Conservation (phyloP, 169 alveolate genomes). For the Eimeria praecox region DNA sequence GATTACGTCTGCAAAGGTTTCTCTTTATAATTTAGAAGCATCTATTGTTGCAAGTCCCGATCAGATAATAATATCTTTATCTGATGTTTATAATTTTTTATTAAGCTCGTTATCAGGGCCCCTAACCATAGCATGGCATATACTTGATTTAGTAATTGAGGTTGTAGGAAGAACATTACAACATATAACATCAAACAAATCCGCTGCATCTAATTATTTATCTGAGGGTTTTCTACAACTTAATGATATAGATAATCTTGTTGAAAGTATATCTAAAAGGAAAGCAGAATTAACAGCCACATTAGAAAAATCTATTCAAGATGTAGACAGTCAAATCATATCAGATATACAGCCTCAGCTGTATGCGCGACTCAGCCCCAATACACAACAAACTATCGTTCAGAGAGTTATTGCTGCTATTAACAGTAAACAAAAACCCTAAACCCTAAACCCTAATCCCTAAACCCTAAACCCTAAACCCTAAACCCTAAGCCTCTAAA, state of each 20-base stretch:
- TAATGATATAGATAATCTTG: neutral
- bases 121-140: neutral
- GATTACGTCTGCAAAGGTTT: slow-evolving; percentile 4
- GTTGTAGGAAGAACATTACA: neutral
- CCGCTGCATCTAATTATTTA: neutral
- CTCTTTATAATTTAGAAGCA: neutral
- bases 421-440: neutral
- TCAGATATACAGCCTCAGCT: neutral
- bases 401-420: neutral
- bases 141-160: neutral
- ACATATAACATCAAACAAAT: neutral
- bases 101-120: neutral
- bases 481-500: too few species aligned
- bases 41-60: neutral
- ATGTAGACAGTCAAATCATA: neutral
- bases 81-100: neutral
- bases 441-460: neutral
- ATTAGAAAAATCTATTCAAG: neutral
- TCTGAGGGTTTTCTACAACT: neutral
- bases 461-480: too few species aligned
- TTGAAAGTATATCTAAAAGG: neutral
- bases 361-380: neutral
- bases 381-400: neutral
- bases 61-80: neutral
- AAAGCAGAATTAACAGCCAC: neutral